phyloP scores from a whole-genome alignment of 2,329 filamentous ascomycete genomes.

The Monilinia fructicola region DNA sequence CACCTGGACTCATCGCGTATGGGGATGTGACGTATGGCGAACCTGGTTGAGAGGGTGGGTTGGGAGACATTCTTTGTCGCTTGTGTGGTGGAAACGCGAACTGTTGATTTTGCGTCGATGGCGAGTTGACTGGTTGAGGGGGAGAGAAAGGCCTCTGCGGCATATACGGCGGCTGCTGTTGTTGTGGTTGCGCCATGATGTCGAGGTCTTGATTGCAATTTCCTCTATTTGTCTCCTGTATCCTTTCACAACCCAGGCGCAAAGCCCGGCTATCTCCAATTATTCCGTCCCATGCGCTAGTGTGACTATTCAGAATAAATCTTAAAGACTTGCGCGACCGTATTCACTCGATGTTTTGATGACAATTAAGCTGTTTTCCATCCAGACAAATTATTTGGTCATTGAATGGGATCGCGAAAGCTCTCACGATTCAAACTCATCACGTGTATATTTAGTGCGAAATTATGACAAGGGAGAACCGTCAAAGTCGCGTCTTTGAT shows the following conservation, averaged over 20 bases:
- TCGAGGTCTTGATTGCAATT: constrained; percentile 22
- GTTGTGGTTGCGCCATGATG: constrained; percentile 42
- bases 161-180: constrained; percentile 42
- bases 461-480: constrained; percentile 15
- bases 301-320: not conserved
- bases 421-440: constrained; percentile 15
- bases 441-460: constrained; percentile 17
- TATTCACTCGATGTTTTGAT: constrained; percentile 24
- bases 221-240: constrained; percentile 28
- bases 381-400: constrained; percentile 16
- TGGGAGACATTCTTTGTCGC: constrained; percentile 69
- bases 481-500: constrained; percentile 23
- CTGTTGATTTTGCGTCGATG: constrained; percentile 58
- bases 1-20: constrained; percentile 50
- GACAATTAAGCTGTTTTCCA: constrained; percentile 17
- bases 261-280: constrained; percentile 37
- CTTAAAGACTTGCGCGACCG: constrained; percentile 8
- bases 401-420: constrained; percentile 24
- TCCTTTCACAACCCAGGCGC: constrained; percentile 37
- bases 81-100: constrained; percentile 68
- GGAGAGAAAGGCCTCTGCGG: constrained; percentile 61
- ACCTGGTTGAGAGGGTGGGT: constrained; percentile 64
- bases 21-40: constrained; percentile 59
- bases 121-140: constrained; percentile 53
- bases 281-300: constrained; percentile 35